Conservation (phyloP, 768 basidiomycete species). For the Calocybe cyanea region DNA sequence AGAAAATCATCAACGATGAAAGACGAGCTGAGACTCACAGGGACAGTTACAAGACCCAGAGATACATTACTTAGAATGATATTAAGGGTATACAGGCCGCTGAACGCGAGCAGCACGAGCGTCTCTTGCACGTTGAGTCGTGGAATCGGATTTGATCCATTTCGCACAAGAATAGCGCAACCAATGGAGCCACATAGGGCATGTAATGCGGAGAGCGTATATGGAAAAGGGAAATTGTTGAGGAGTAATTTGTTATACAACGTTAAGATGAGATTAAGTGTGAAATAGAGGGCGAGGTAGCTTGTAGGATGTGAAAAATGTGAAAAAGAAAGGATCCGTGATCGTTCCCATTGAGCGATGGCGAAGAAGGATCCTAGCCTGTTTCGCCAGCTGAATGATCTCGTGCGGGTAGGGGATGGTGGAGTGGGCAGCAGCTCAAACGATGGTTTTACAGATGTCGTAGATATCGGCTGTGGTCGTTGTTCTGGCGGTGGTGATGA, state of each 20-base stretch:
- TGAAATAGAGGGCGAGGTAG: conserved; percentile 72
- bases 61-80: conserved; percentile 94
- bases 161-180: conserved; percentile 58
- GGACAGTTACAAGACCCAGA: conserved; percentile 83
- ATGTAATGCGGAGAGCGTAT: conserved; percentile 91
- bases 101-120: conserved; percentile 73
- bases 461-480: too few relatives aligned
- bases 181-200: conserved; percentile 84
- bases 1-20: not conserved
- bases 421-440: conserved; percentile 18
- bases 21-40: conserved; percentile 47
- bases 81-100: conserved; percentile 88
- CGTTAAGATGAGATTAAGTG: conserved; percentile 87
- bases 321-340: conserved; percentile 11
- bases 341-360: conserved; percentile 4
- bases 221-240: conserved; percentile 89
- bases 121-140: conserved; percentile 50
- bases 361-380: conserved; percentile 7
- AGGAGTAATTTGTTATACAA: conserved; percentile 95
- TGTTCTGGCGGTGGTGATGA: not conserved
- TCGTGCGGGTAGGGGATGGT: conserved; percentile 11
- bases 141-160: conserved; percentile 14
- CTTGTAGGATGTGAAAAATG: conserved; percentile 12
- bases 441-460: conserved; percentile 1
- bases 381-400: conserved; percentile 6